Conservation (phyloP, 1,284 basidiomycete species). For the Puccinia triticina region DNA sequence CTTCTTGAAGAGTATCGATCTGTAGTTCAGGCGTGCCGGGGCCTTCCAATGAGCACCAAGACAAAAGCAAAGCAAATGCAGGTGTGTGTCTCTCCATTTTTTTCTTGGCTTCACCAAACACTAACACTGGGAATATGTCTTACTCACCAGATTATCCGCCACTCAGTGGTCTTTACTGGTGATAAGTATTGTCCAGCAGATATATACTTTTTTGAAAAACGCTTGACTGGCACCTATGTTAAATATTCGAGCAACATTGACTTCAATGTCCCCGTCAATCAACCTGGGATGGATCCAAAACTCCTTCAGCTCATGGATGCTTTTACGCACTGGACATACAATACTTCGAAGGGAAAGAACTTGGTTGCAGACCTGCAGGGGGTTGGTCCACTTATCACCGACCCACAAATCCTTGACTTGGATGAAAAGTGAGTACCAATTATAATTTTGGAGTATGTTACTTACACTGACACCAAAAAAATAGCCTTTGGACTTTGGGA, state of each 20-base stretch:
- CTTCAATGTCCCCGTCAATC: not conserved
- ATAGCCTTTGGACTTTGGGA: not conserved
- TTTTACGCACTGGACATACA: constrained; percentile 4
- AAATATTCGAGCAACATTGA: constrained; percentile 24
- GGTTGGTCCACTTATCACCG: constrained; percentile 8
- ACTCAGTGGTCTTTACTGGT: not conserved
- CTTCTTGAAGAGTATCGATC: not conserved
- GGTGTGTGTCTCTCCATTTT: too few relatives aligned
- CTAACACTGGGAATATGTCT: too few relatives aligned
- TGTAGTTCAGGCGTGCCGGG: not conserved
- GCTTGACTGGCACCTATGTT: not conserved
- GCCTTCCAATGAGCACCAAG: not conserved
- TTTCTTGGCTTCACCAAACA: too few relatives aligned
- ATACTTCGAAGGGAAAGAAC: not conserved
- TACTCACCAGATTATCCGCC: not conserved
- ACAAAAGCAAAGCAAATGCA: not conserved
- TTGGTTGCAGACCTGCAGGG: not conserved
- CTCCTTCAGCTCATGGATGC: not conserved
- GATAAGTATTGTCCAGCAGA: not conserved
- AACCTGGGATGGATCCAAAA: not conserved
- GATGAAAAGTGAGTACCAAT: not conserved
- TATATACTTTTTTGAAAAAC: not conserved
- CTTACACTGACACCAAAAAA: too few relatives aligned
- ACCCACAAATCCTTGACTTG: constrained; percentile 1
- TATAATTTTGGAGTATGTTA: too few relatives aligned